Evolutionary conservation across 1,284 basidiomycete genomes (phyloP).

Genomic region (Fomitopsis pinicola): DNA sequence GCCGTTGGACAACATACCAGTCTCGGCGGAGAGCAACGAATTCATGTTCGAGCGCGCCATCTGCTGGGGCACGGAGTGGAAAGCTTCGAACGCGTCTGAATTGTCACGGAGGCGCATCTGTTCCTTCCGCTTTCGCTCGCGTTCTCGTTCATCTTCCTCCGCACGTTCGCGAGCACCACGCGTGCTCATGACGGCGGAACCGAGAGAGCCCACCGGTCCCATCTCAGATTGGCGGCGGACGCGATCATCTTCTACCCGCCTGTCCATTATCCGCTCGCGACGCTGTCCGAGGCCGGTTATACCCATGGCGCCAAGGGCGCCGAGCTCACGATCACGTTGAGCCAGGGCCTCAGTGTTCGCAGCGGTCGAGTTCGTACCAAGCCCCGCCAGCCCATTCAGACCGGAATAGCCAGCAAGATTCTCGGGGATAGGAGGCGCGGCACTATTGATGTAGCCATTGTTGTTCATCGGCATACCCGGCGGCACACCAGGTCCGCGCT

Average conservation of each 20-base stretch:
- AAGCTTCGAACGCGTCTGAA: conserved; percentile 62
- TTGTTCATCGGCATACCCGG: conserved; percentile 29
- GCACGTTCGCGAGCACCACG: conserved; percentile 58
- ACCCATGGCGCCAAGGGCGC: conserved; percentile 45
- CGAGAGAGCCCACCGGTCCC: conserved; percentile 34
- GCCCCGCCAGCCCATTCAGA: conserved; percentile 27
- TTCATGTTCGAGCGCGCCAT: conserved; percentile 32
- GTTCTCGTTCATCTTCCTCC: conserved; percentile 62
- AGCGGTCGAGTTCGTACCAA: conserved; percentile 22
- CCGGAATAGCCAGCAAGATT: conserved; percentile 28
- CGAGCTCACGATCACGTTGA: conserved; percentile 47
- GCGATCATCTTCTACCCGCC: conserved; percentile 40
- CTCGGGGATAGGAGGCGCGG: conserved; percentile 30
- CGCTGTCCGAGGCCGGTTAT: conserved; percentile 33
- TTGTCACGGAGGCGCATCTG: conserved; percentile 40
- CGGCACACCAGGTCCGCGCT: conserved; percentile 75
- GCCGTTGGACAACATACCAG: conserved; percentile 14
- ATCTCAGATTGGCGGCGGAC: conserved; percentile 30
- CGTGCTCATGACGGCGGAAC: conserved; percentile 33
- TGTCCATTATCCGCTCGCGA: conserved; percentile 26
- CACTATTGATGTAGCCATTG: conserved; percentile 25
- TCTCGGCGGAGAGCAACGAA: conserved; percentile 31
- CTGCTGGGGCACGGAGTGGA: conserved; percentile 58
- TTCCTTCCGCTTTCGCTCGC: conserved; percentile 47
- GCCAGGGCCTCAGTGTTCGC: conserved; percentile 33